A percentile compares a stretch with the other conserved stretches of the same genome.
Conservation (phyloP, 495 filamentous ascomycete species). For the Aspergillus coremiiformis region DNA sequence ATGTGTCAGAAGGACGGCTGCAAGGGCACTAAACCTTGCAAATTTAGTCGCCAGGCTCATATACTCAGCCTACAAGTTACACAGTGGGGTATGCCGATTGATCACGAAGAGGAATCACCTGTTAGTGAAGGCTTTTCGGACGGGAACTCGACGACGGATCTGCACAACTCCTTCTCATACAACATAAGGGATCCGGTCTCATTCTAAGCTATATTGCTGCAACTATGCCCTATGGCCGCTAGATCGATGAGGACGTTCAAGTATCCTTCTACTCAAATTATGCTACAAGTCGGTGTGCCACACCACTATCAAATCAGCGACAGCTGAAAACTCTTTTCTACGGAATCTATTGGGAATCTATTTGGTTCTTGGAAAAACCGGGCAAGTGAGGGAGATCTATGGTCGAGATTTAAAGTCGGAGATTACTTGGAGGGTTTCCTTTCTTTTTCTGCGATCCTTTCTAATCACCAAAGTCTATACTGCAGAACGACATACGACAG, state of each 20-base stretch:
- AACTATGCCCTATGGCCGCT: neutral
- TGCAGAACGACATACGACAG: neutral
- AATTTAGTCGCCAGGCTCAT: slow-evolving; percentile 28
- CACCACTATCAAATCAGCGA: neutral
- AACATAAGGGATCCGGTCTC: neutral
- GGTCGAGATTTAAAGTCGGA: neutral
- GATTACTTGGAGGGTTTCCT: neutral
- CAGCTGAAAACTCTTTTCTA: neutral
- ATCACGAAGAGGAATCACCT: slow-evolving; percentile 18
- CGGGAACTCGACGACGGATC: neutral
- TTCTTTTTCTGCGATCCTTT: neutral
- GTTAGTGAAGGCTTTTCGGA: slow-evolving; percentile 19
- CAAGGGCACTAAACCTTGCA: slow-evolving; percentile 30
- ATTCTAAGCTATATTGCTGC: neutral
- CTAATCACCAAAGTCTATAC: neutral
- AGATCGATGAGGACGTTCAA: neutral
- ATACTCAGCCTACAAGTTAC: slow-evolving; percentile 23
- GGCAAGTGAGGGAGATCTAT: neutral
- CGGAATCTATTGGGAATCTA: neutral
- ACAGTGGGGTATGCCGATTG: slow-evolving; percentile 23
- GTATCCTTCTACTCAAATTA: neutral
- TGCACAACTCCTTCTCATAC: neutral
- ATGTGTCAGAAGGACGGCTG: slow-evolving; percentile 38
- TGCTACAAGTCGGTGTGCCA: neutral
- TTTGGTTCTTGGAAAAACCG: neutral